Conservation (phyloP, 2,329 filamentous ascomycete genomes). For the Fusarium sp. region DNA sequence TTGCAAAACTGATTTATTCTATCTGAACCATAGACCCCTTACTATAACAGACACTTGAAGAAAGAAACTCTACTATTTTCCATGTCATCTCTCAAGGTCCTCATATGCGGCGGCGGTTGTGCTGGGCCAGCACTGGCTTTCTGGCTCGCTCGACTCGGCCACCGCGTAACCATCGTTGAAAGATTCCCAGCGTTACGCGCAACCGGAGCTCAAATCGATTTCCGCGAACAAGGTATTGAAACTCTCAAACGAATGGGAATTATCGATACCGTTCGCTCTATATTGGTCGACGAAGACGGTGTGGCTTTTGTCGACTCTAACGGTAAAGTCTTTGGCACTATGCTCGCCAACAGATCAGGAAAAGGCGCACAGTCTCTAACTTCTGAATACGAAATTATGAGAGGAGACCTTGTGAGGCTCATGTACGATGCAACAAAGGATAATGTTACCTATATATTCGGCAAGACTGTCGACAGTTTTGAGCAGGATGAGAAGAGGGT, state of each 20-base stretch:
- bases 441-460: slow-evolving; percentile 14
- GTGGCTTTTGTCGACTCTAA: slow-evolving; percentile 12
- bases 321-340: slow-evolving; percentile 20
- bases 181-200: slow-evolving; percentile 44
- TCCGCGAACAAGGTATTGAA: slow-evolving; percentile 31
- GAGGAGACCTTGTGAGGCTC: slow-evolving; percentile 63
- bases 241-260: slow-evolving; percentile 27
- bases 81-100: slow-evolving; percentile 34
- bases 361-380: slow-evolving; percentile 55
- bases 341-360: slow-evolving; percentile 38
- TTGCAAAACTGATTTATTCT: too few species aligned
- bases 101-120: slow-evolving; percentile 53
- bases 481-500: slow-evolving; percentile 32
- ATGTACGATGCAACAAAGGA: slow-evolving; percentile 51
- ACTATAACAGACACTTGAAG: background rate
- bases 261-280: slow-evolving; percentile 6
- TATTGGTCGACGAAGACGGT: slow-evolving; percentile 23
- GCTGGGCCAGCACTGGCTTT: slow-evolving; percentile 52
- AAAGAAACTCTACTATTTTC: background rate
- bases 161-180: slow-evolving; percentile 57
- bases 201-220: slow-evolving; percentile 36
- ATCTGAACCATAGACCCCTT: background rate
- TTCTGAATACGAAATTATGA: slow-evolving; percentile 67
- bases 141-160: slow-evolving; percentile 50
- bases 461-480: slow-evolving; percentile 22